phyloP scores from a whole-genome alignment of 306 rosid species.

The Cicer cuneatum region DNA sequence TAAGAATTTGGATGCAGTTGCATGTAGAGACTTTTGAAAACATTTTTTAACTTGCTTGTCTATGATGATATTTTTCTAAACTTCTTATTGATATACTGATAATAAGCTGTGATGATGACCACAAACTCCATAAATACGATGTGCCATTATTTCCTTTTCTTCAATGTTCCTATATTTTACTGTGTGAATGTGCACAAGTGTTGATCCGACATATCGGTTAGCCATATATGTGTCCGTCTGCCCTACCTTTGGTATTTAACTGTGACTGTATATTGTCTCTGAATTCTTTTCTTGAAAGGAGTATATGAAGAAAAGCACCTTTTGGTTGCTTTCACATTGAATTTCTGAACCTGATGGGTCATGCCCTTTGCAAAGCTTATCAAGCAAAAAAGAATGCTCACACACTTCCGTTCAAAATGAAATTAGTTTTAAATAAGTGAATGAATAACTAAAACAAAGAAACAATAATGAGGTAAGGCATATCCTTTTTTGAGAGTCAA shows the following conservation, averaged over 20 bases:
- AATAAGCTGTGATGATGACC: not conserved
- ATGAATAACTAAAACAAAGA: slow-evolving; percentile 25
- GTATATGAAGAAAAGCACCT: slow-evolving; percentile 45
- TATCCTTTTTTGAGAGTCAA: slow-evolving; percentile 37
- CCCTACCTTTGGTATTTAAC: not conserved
- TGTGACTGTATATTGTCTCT: not conserved
- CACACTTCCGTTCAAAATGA: not conserved
- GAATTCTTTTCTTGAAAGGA: slow-evolving; percentile 49
- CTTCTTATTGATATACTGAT: not conserved
- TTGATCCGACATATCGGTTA: not conserved
- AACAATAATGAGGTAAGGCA: slow-evolving; percentile 37
- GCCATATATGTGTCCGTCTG: not conserved
- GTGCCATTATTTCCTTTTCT: too few relatives aligned
- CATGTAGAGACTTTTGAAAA: not conserved
- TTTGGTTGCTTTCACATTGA: slow-evolving; percentile 17
- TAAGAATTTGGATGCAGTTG: not conserved
- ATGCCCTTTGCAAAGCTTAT: slow-evolving; percentile 24
- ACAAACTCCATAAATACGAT: too few relatives aligned
- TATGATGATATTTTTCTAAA: not conserved
- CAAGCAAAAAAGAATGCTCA: not conserved
- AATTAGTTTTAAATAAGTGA: slow-evolving; percentile 10
- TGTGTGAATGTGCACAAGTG: not conserved
- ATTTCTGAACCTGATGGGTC: slow-evolving; percentile 5
- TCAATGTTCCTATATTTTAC: not conserved
- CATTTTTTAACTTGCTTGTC: not conserved